Evolutionary conservation across 768 basidiomycete species (phyloP), one percentile per base, ranked within the genome.

Genomic region (Pleurotus djamor): DNA sequence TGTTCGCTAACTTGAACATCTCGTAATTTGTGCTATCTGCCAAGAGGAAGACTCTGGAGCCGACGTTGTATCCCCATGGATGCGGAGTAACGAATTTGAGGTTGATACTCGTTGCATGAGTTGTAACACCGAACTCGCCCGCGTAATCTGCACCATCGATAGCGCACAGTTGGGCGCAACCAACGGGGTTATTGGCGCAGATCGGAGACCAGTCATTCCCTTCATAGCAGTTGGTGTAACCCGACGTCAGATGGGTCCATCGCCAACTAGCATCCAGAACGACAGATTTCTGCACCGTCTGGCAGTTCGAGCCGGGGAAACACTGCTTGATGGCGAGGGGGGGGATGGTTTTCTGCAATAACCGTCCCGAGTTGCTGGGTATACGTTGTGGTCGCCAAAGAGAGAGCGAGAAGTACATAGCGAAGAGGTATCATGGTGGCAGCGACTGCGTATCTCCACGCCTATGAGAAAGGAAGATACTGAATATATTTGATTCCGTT

Each of bases 1-100:
- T 75, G 77, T 84, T 84, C 59, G 76, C 67, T 59, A 83, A 69
- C 64, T 74, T 69, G 72, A 76, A 75, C 66, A 72, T 67, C 63
- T 61, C 35, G 71, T 79, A 79, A 41, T 55, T 37, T 8, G 17
- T 8, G 13, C 4, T 0, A 32, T 55, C 54, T 5, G 54, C 54
- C 38, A 55, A 7, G 7, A 55, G 41, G 38, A 55, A 55, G 7
- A 55, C 38, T 12, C 54, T 37, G 5, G 54, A 63, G 33, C 64
- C 64, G 37, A 63, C 57, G 52, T 65, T 65, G 13, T 16, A 62
- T 36, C 7, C 7, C 45, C 61, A 60, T 5, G 57, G 48, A 44
- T 45, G 61, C 10, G 58, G 13, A 17, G 74, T 74, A 36, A 71
- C 66, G 67, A 73, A 75, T 58, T 71, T 68, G 57, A 76, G 65